Conservation (phyloP, 2,329 filamentous ascomycete genomes). For the Fusarium sp. region DNA sequence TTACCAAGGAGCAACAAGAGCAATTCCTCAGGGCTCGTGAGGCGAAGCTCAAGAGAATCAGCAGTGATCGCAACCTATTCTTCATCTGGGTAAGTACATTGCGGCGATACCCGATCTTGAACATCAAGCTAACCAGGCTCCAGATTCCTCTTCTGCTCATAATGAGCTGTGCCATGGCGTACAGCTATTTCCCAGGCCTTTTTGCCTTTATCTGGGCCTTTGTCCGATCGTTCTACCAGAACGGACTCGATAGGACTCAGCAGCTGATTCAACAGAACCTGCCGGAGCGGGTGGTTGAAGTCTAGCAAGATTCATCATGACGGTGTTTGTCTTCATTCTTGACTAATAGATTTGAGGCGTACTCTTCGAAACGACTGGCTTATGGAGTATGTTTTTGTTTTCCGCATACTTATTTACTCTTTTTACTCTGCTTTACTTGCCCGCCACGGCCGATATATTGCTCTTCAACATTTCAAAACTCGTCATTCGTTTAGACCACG, state of each 20-base stretch:
- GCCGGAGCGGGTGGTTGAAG: conserved; percentile 43
- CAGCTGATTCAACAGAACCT: conserved; percentile 44
- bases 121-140: conserved; percentile 33
- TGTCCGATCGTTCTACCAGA: conserved; percentile 47
- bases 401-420: background rate
- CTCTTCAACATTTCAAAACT: background rate
- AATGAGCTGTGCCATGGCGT: conserved; percentile 63
- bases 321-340: conserved; percentile 26
- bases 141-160: conserved; percentile 64
- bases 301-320: conserved; percentile 41
- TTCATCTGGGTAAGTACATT: conserved; percentile 71
- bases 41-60: conserved; percentile 71
- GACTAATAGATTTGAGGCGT: conserved; percentile 29
- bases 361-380: conserved; percentile 13
- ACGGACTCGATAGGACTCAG: conserved; percentile 43
- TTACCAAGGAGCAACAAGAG: conserved; percentile 74
- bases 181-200: conserved; percentile 63
- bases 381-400: conserved; percentile 23
- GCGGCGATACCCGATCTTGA: background rate
- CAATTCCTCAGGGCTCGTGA: conserved; percentile 71
- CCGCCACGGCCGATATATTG: conserved; percentile 19
- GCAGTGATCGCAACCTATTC: conserved; percentile 74
- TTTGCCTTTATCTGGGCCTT: conserved; percentile 52
- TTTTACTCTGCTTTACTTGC: conserved; percentile 11
- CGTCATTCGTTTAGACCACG: conserved; percentile 16